These are phyloP conservation scores for Carex littledalei DNA, from an alignment of 176 grass and related monocot genomes.

Conservation along the genomic window DNA sequence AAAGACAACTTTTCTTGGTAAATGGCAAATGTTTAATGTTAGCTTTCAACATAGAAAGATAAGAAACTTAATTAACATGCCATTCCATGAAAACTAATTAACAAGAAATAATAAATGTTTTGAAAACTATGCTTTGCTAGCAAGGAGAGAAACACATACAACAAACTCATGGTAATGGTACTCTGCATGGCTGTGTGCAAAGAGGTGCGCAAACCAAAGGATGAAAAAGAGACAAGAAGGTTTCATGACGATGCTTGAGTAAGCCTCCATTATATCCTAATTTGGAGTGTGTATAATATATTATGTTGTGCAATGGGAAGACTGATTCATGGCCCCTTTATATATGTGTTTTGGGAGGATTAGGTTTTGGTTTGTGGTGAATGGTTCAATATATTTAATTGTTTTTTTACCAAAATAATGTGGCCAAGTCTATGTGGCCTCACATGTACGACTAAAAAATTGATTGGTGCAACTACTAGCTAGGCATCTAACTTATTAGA, in stretches of 20 bases:
- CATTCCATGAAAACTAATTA: neutral
- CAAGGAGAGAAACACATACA: constrained; percentile 21
- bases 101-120: neutral
- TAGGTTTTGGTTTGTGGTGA: constrained; percentile 21
- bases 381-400: neutral
- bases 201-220: constrained; percentile 20
- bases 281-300: neutral
- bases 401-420: neutral
- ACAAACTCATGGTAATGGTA: constrained; percentile 71
- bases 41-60: neutral
- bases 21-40: neutral
- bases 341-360: neutral
- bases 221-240: neutral
- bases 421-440: neutral
- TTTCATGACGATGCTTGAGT: neutral
- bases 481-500: constrained; percentile 3
- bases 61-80: neutral
- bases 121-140: neutral
- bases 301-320: constrained; percentile 16
- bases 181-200: constrained; percentile 23
- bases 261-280: neutral
- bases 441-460: constrained; percentile 4
- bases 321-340: neutral
- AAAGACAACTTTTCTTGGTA: neutral
- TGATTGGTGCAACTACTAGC: constrained; percentile 44